These are phyloP conservation scores for Rhodotorula glutinis DNA, from an alignment of 1,284 basidiomycete species.

Conservation along the genomic window DNA sequence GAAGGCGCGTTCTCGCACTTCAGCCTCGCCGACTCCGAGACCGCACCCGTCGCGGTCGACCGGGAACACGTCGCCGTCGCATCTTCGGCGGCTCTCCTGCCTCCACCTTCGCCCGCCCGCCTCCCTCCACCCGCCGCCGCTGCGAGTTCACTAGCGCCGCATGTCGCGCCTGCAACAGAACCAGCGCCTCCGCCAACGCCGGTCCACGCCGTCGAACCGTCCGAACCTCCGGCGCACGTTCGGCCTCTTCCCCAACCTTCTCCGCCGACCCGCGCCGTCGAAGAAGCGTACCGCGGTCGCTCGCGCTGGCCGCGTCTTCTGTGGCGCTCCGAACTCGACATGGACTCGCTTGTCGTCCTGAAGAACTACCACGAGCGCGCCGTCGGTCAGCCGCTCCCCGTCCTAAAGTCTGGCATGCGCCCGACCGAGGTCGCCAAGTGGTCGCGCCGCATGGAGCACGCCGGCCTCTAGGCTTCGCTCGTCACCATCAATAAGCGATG, in stretches of 20 bases:
- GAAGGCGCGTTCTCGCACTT: constrained; percentile 3
- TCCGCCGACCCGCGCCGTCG: background rate
- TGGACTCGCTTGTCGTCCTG: constrained; percentile 28
- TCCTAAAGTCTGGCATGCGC: constrained; percentile 18
- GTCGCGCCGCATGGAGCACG: constrained; percentile 25
- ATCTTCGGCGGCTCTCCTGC: background rate
- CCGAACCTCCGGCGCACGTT: background rate
- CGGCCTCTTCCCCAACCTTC: constrained; percentile 9
- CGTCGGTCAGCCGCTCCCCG: constrained; percentile 32
- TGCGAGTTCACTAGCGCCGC: background rate
- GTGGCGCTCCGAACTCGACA: constrained; percentile 34
- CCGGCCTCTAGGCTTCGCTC: constrained; percentile 36
- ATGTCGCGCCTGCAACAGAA: background rate
- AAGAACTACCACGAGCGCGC: constrained; percentile 34
- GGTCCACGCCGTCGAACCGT: background rate
- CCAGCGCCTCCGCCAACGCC: background rate
- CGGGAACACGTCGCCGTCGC: background rate
- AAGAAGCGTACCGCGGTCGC: constrained; percentile 20
- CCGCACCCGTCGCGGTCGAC: background rate
- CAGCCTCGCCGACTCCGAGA: constrained; percentile 1
- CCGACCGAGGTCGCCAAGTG: constrained; percentile 13
- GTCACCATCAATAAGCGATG: no score
- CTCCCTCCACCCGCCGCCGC: background rate
- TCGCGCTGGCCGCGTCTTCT: constrained; percentile 36
- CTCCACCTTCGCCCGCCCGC: background rate